phyloP scores from a whole-genome alignment of 106 monocot species.

The Dendrobium nobile region DNA sequence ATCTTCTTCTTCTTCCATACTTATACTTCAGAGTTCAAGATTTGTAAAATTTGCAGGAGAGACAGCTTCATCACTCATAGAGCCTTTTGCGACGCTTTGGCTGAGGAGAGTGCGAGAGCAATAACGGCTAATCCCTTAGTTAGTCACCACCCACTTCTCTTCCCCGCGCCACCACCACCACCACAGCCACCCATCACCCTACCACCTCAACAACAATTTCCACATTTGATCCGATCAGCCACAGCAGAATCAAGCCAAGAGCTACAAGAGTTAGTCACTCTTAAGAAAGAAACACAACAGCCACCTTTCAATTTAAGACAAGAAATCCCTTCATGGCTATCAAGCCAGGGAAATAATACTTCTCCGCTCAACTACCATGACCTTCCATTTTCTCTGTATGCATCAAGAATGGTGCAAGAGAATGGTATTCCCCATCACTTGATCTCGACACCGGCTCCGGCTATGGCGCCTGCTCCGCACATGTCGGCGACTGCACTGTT shows the following conservation, averaged over 20 bases:
- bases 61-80: slow-evolving; percentile 86
- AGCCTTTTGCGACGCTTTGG: slow-evolving; percentile 74
- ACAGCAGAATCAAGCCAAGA: neutral
- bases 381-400: slow-evolving; percentile 10
- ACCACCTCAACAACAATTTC: slow-evolving; percentile 2
- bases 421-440: neutral
- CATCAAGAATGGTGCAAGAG: neutral
- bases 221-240: slow-evolving; percentile 4
- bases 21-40: neutral
- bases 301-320: slow-evolving; percentile 18
- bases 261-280: slow-evolving; percentile 2
- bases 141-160: slow-evolving; percentile 4
- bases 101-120: slow-evolving; percentile 45
- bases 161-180: slow-evolving; percentile 8
- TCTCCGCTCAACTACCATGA: slow-evolving; percentile 10
- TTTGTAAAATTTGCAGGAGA: slow-evolving; percentile 34
- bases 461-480: slow-evolving; percentile 19
- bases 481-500: slow-evolving; percentile 60
- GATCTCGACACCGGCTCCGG: neutral
- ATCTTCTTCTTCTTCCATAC: neutral
- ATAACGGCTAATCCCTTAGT: slow-evolving; percentile 1
- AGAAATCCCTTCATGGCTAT: slow-evolving; percentile 23
- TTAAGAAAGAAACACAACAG: slow-evolving; percentile 19
- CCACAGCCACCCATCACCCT: neutral
- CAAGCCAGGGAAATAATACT: neutral